Evolutionary conservation across 2,329 filamentous ascomycete genomes (phyloP).

Genomic region (Emericellopsis cladophorae): DNA sequence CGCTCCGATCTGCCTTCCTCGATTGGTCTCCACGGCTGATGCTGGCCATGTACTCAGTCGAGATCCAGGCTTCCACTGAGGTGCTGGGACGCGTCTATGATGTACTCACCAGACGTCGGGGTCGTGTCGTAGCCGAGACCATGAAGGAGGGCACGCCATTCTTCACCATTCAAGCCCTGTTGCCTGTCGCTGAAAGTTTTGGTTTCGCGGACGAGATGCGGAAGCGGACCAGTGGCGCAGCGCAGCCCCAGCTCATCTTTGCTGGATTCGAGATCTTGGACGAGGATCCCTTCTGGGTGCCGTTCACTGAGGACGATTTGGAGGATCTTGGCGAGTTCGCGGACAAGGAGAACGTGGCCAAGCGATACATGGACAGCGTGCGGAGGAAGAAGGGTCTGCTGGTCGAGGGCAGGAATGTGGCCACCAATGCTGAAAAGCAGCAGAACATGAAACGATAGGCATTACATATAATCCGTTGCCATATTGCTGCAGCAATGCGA

Average conservation of each 20-base stretch:
- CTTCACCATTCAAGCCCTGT: slow-evolving; percentile 79
- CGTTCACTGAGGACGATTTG: slow-evolving; percentile 88
- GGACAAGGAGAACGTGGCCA: slow-evolving; percentile 90
- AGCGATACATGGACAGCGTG: slow-evolving; percentile 88
- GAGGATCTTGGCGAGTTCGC: slow-evolving; percentile 92
- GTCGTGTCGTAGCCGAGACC: slow-evolving; percentile 76
- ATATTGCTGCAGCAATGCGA: too few relatives aligned
- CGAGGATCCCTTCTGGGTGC: slow-evolving; percentile 96
- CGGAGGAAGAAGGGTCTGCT: slow-evolving; percentile 77
- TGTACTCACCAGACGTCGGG: slow-evolving; percentile 82
- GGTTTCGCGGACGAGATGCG: slow-evolving; percentile 95
- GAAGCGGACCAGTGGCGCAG: slow-evolving; percentile 81
- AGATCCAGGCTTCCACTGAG: slow-evolving; percentile 93
- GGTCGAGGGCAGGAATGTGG: slow-evolving; percentile 63
- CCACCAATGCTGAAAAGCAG: slow-evolving; percentile 87
- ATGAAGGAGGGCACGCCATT: slow-evolving; percentile 95
- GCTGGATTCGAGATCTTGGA: slow-evolving; percentile 86
- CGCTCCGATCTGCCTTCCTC: slow-evolving; percentile 75
- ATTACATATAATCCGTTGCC: too few relatives aligned
- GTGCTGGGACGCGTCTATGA: slow-evolving; percentile 92
- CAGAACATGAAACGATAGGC: slow-evolving; percentile 49
- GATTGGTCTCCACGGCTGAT: slow-evolving; percentile 95
- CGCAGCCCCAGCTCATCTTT: slow-evolving; percentile 87
- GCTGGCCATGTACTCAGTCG: slow-evolving; percentile 94
- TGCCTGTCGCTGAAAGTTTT: slow-evolving; percentile 91